These are phyloP conservation scores for Candida railenensis DNA, from an alignment of 805 yeast species.

Conservation along the genomic window DNA sequence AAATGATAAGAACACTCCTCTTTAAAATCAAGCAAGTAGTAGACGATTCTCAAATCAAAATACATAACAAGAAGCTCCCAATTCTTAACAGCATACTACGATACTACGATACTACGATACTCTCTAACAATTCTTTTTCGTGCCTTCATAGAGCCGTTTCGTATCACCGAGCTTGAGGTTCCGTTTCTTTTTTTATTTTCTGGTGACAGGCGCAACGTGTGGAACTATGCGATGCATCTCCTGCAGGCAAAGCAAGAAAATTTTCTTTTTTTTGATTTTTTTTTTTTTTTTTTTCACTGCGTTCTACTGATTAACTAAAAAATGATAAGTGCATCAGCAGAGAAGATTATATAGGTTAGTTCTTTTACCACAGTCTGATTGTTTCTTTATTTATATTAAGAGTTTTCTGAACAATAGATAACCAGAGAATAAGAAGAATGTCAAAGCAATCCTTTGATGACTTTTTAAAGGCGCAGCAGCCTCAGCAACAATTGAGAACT, in stretches of 20 bases:
- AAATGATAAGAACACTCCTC: too few relatives aligned
- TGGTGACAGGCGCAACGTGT: neutral
- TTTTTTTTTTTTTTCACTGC: neutral
- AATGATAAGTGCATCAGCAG: neutral
- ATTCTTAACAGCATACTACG: too few relatives aligned
- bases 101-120: too few relatives aligned
- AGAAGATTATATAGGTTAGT: neutral
- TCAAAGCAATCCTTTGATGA: conserved; percentile 49
- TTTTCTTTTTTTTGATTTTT: neutral
- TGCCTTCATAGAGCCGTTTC: too few relatives aligned
- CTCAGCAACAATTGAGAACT: conserved; percentile 26
- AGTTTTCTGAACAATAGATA: neutral
- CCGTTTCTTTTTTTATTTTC: too few relatives aligned
- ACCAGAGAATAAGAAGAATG: conserved; percentile 12
- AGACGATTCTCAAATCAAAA: neutral
- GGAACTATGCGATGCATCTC: neutral
- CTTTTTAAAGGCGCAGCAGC: conserved; percentile 45
- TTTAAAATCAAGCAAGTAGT: neutral
- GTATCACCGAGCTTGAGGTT: neutral
- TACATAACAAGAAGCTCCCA: neutral
- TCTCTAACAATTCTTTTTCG: too few relatives aligned
- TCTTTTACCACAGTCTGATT: neutral
- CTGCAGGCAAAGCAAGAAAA: neutral
- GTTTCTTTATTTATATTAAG: neutral
- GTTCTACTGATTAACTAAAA: neutral